phyloP scores from a whole-genome alignment of 176 grass and related monocot species.

The Hsuehochloa calcarea region DNA sequence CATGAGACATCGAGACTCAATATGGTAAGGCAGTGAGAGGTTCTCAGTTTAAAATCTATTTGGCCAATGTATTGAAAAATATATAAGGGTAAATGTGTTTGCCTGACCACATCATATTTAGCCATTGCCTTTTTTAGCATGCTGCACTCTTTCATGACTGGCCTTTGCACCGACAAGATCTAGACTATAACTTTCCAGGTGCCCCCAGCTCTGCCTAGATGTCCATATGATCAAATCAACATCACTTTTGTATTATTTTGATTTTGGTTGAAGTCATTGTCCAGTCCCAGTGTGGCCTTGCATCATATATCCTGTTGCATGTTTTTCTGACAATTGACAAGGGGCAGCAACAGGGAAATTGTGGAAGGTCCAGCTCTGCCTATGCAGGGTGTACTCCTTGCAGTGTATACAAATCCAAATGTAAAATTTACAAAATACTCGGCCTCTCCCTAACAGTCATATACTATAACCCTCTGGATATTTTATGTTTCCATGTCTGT shows the following conservation, averaged over 20 bases:
- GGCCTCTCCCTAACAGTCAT: too few species aligned
- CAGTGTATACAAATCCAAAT: too few species aligned
- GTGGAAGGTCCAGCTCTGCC: neutral
- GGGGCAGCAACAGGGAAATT: neutral
- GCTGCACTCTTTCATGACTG: neutral
- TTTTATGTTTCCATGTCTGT: neutral
- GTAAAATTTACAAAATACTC: too few species aligned
- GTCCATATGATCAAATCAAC: neutral
- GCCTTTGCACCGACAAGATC: neutral
- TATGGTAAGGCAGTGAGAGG: neutral
- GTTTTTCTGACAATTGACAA: neutral
- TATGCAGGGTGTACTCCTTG: too few species aligned
- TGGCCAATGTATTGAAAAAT: neutral
- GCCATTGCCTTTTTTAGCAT: neutral
- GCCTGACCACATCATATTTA: neutral
- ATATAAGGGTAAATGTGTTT: neutral
- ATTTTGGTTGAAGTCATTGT: neutral
- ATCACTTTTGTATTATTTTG: neutral
- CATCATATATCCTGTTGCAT: neutral
- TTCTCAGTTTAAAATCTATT: neutral
- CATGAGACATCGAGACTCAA: neutral
- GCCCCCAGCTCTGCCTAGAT: neutral
- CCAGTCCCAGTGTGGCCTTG: neutral
- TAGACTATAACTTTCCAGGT: neutral
- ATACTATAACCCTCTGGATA: too few species aligned